Percentiles rank a stretch among this genome's conserved stretches.
Conservation (phyloP, 495 filamentous ascomycete species). For the Neohortaea acidophila region DNA sequence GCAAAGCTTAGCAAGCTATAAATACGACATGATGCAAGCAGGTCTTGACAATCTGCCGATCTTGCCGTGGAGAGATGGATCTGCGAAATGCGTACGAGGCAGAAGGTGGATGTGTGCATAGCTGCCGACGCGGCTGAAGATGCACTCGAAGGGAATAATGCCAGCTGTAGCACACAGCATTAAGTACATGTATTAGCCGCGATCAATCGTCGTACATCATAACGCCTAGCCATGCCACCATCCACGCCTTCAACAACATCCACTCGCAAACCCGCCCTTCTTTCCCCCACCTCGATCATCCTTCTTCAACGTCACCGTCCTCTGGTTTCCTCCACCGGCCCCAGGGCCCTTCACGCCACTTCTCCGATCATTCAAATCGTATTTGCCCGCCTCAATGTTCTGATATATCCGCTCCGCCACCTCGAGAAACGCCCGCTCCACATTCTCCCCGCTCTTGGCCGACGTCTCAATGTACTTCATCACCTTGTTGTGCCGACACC, state of each 20-base stretch:
- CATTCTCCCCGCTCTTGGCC: slow-evolving; percentile 83
- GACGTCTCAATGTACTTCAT: slow-evolving; percentile 89
- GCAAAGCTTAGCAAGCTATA: too few species aligned
- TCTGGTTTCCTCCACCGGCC: slow-evolving; percentile 33
- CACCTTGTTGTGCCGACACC: slow-evolving; percentile 68
- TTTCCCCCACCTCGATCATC: slow-evolving; percentile 36
- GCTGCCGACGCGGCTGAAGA: too few species aligned
- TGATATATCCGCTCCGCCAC: slow-evolving; percentile 87
- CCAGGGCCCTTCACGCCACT: slow-evolving; percentile 78
- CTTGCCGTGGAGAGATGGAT: too few species aligned
- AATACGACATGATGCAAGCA: too few species aligned
- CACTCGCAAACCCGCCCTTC: slow-evolving; percentile 30
- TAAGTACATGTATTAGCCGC: too few species aligned
- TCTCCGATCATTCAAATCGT: slow-evolving; percentile 85
- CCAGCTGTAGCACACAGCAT: too few species aligned
- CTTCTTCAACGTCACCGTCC: slow-evolving; percentile 43
- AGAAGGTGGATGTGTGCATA: too few species aligned
- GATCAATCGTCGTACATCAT: too few species aligned
- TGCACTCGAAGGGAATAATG: too few species aligned
- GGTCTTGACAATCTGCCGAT: too few species aligned
- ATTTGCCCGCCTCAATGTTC: slow-evolving; percentile 84
- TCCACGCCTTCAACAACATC: slow-evolving; percentile 41
- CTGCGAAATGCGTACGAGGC: too few species aligned
- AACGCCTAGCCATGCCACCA: too few species aligned
- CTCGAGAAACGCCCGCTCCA: slow-evolving; percentile 82